phyloP scores from a whole-genome alignment of 2,329 filamentous ascomycete genomes.

The Zymoseptoria passerinii region DNA sequence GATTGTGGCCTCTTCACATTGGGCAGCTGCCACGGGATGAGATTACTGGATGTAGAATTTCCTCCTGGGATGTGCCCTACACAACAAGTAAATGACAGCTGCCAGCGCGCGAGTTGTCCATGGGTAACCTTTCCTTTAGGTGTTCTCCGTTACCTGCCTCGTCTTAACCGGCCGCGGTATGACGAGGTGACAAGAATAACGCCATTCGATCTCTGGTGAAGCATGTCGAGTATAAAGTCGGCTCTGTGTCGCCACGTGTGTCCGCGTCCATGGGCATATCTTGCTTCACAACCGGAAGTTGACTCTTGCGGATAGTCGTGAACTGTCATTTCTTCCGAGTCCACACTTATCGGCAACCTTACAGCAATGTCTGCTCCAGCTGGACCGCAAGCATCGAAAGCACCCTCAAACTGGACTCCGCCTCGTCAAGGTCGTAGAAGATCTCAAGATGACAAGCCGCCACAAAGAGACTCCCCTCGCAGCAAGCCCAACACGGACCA shows the following conservation, averaged over 20 bases:
- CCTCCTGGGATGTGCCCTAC: background rate
- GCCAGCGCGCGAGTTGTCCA: background rate
- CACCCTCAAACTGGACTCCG: background rate
- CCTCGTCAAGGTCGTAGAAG: background rate
- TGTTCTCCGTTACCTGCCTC: background rate
- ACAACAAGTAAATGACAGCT: background rate
- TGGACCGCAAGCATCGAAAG: background rate
- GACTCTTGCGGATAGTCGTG: background rate
- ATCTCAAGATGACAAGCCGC: background rate
- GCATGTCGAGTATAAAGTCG: background rate
- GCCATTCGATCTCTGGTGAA: background rate
- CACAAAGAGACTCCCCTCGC: background rate
- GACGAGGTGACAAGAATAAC: background rate
- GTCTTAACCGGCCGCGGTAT: background rate
- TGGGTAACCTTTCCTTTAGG: background rate
- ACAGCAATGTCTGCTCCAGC: background rate
- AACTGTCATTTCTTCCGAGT: background rate
- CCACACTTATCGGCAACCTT: background rate
- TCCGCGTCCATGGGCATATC: background rate
- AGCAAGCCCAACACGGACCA: background rate
- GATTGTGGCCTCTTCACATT: background rate
- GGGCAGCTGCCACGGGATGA: background rate
- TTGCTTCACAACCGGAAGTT: background rate
- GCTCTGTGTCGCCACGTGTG: background rate
- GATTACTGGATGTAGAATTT: background rate